These are phyloP conservation scores for Leishmania guyanensis DNA, from an alignment of 208 protist species.

Conservation along the genomic window DNA sequence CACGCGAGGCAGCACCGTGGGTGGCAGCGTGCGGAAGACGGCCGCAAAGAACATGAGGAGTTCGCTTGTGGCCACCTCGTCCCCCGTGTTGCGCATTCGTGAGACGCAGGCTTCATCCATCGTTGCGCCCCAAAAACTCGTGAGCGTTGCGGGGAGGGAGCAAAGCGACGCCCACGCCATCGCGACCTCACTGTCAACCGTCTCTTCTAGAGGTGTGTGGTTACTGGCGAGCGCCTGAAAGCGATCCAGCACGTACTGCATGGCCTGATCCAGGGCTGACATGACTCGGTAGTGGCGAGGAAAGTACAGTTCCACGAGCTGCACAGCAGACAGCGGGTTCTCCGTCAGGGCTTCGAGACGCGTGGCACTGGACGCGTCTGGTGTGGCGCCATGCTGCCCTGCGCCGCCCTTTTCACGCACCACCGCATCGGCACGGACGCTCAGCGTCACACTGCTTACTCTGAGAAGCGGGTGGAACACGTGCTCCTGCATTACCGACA, in stretches of 20 bases:
- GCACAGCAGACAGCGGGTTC: background rate
- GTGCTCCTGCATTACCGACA: conserved; percentile 41
- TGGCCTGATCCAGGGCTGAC: conserved; percentile 32
- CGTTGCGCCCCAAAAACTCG: conserved; percentile 12
- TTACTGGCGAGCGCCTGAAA: conserved; percentile 9
- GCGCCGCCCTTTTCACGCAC: conserved; percentile 39
- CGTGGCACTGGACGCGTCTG: conserved; percentile 5
- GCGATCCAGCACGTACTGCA: conserved; percentile 21
- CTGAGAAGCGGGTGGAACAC: conserved; percentile 29
- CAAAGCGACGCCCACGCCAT: background rate
- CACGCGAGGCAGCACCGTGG: conserved; percentile 26
- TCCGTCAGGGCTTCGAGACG: conserved; percentile 10
- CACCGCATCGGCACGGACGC: conserved; percentile 34
- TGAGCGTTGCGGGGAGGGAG: conserved; percentile 8
- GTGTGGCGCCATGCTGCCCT: background rate
- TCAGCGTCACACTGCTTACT: conserved; percentile 12
- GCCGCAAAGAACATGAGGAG: conserved; percentile 60
- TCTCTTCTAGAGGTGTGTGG: background rate
- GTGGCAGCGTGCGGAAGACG: conserved; percentile 30
- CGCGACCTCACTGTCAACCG: background rate
- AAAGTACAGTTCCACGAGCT: conserved; percentile 42
- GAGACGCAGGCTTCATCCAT: conserved; percentile 19
- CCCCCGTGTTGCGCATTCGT: conserved; percentile 2
- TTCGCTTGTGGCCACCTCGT: conserved; percentile 39
- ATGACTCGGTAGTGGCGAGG: conserved; percentile 44